A percentile compares a stretch with the other conserved stretches of the same genome.
These are phyloP conservation scores for Kodamaea arcana DNA, from an alignment of 1,139 yeast species.

Conservation along the genomic window DNA sequence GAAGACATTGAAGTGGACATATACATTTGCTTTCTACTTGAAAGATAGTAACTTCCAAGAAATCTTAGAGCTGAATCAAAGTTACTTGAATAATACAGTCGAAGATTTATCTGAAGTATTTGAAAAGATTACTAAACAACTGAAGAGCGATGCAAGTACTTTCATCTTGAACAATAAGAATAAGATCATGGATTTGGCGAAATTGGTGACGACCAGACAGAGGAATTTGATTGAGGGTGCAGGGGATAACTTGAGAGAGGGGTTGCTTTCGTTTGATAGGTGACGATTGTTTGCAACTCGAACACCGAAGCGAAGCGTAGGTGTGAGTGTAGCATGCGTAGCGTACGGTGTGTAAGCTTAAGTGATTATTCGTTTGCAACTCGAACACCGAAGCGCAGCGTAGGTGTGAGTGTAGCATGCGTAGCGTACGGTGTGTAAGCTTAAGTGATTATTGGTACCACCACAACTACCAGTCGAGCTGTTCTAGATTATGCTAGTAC, in stretches of 20 bases:
- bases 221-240: slow-evolving; percentile 51
- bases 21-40: slow-evolving; percentile 73
- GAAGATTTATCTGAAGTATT: slow-evolving; percentile 77
- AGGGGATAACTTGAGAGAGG: slow-evolving; percentile 18
- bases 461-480: too few species aligned
- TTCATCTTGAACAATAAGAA: slow-evolving; percentile 45
- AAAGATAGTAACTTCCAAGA: slow-evolving; percentile 46
- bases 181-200: slow-evolving; percentile 48
- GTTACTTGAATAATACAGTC: slow-evolving; percentile 64
- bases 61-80: slow-evolving; percentile 74
- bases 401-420: too few species aligned
- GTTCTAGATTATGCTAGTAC: too few species aligned
- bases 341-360: too few species aligned
- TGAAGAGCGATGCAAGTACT: slow-evolving; percentile 21
- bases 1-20: slow-evolving; percentile 85
- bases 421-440: too few species aligned
- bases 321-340: too few species aligned
- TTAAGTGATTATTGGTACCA: too few species aligned
- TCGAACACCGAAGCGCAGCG: too few species aligned
- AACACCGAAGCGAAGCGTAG: too few species aligned
- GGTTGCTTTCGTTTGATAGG: slow-evolving; percentile 8
- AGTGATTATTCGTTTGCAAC: too few species aligned
- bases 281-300: background rate
- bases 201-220: slow-evolving; percentile 44
- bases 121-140: slow-evolving; percentile 49